These are phyloP conservation scores for Sarocladium strictum DNA, from an alignment of 2,329 filamentous ascomycete genomes.

Conservation along the genomic window DNA sequence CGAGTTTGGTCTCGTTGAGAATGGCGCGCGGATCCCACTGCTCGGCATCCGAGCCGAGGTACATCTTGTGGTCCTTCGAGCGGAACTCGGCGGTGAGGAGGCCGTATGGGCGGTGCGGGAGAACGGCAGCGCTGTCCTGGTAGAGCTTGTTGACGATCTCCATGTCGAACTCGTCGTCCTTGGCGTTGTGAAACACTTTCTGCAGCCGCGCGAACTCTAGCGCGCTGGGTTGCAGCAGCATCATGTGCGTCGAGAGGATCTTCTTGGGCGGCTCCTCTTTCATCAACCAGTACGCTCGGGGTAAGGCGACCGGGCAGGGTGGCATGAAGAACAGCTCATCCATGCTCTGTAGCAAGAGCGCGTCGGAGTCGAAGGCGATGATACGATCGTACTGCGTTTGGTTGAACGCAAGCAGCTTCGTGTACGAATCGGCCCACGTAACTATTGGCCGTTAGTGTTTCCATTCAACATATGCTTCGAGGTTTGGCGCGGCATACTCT, in stretches of 20 bases:
- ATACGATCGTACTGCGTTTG: slow-evolving; percentile 51
- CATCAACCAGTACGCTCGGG: slow-evolving; percentile 64
- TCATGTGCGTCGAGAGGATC: slow-evolving; percentile 53
- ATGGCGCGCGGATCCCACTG: slow-evolving; percentile 50
- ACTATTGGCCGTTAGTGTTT: slow-evolving; percentile 18
- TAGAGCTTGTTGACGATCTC: slow-evolving; percentile 61
- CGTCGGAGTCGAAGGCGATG: slow-evolving; percentile 54
- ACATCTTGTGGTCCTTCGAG: slow-evolving; percentile 36
- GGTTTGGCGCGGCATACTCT: slow-evolving; percentile 23
- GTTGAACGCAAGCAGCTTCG: slow-evolving; percentile 64
- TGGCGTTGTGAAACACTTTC: slow-evolving; percentile 19
- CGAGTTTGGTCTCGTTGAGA: slow-evolving; percentile 55
- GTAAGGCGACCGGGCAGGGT: slow-evolving; percentile 55
- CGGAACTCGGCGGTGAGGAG: slow-evolving; percentile 60
- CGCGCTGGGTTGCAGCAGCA: slow-evolving; percentile 54
- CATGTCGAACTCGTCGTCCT: slow-evolving; percentile 53
- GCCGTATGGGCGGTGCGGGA: slow-evolving; percentile 59
- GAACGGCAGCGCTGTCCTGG: slow-evolving; percentile 48
- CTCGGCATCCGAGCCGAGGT: slow-evolving; percentile 36
- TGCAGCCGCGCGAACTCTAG: slow-evolving; percentile 38
- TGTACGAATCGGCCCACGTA: slow-evolving; percentile 59
- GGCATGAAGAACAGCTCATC: slow-evolving; percentile 69
- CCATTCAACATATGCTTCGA: neutral
- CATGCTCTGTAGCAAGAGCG: slow-evolving; percentile 55
- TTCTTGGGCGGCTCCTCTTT: slow-evolving; percentile 32